Conservation (phyloP, 345 rosid species). For the Cardiospermum halicacabum region DNA sequence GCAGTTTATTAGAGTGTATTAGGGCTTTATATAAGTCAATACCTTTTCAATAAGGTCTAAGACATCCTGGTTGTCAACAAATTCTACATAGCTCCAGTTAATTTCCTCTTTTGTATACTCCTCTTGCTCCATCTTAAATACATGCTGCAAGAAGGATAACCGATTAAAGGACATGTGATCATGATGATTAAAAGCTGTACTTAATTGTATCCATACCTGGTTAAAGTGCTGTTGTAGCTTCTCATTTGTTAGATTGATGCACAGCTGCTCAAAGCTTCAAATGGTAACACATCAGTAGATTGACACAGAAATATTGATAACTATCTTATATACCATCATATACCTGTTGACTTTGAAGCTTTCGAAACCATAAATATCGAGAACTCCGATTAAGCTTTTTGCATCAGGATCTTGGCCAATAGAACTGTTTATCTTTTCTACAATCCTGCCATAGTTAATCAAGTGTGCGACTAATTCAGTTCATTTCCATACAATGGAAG, state of each 20-base stretch:
- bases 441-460: constrained; percentile 48
- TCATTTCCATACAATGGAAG: background rate
- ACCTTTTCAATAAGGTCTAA: constrained; percentile 76
- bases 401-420: constrained; percentile 74
- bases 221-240: constrained; percentile 80
- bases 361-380: constrained; percentile 77
- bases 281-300: constrained; percentile 9
- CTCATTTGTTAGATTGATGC: constrained; percentile 76
- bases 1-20: background rate
- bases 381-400: constrained; percentile 63
- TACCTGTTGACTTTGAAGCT: constrained; percentile 75
- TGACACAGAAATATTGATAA: background rate
- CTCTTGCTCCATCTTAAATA: constrained; percentile 79
- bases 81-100: constrained; percentile 76
- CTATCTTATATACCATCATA: background rate
- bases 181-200: background rate
- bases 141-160: constrained; percentile 45
- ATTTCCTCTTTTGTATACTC: constrained; percentile 68
- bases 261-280: constrained; percentile 70
- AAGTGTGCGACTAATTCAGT: background rate
- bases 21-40: constrained; percentile 5
- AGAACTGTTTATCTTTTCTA: constrained; percentile 65
- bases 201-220: constrained; percentile 37
- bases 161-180: background rate
- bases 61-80: constrained; percentile 73